Conservation (phyloP, 139 green algal species). For the Tetraselmis striata region DNA sequence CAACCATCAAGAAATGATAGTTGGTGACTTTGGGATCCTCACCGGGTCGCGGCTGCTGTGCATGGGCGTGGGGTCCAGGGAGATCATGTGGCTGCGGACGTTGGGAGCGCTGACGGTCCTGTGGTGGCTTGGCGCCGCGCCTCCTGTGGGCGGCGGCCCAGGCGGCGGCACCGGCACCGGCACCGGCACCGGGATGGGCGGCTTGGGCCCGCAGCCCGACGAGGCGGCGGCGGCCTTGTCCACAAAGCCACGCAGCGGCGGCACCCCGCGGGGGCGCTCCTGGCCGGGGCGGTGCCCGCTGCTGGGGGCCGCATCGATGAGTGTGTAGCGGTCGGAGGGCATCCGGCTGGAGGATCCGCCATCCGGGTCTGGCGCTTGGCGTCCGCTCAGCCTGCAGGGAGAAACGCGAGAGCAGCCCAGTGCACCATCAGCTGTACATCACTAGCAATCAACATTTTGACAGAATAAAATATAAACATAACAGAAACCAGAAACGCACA, state of each 20-base stretch:
- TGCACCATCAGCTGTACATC: conserved; percentile 16
- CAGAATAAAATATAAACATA: no score
- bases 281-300: neutral
- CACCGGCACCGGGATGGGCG: neutral
- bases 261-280: neutral
- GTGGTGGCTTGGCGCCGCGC: neutral
- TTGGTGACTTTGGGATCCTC: no score
- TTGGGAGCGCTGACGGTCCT: neutral
- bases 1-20: no score
- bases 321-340: neutral
- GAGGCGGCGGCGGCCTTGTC: neutral
- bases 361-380: neutral
- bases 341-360: neutral
- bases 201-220: no score
- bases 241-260: neutral
- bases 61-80: neutral
- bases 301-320: neutral
- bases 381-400: neutral
- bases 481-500: no score
- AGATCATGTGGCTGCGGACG: neutral
- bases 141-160: neutral
- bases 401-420: conserved; percentile 1
- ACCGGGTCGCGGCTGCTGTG: neutral
- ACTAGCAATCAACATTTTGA: no score
- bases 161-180: neutral